Evolutionary conservation across 2,329 filamentous ascomycete species (phyloP), one percentile per base, ranked within the genome.

Genomic region (Coniochaeta prunicola): DNA sequence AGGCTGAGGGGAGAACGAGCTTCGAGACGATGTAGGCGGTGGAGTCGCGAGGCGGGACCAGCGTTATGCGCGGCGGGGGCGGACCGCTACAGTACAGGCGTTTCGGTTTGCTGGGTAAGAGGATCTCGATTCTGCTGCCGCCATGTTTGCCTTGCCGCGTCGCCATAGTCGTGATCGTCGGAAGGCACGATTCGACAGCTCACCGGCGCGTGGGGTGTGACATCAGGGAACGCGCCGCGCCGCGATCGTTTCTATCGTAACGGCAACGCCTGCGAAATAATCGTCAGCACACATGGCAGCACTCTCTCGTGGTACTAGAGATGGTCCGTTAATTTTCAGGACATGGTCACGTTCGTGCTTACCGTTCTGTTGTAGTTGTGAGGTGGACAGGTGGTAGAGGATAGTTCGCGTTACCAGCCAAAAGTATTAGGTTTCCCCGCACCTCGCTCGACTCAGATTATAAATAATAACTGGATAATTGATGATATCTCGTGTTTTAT

Each of bases 1-100:
- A 5, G 17, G 9, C 36, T 5, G 68, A 64, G 1, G 79, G 75
- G 0, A 81, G 70, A 8, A 84, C 70, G 33, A 81, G 73, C 63
- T 80, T 78, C 54, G 80, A 78, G 61, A 80, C 67, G 45, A 88
- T 87, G 64, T 79, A 83, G n/a, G 80, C 83, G 9, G 78, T 78
- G 48, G 77, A 76, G 63, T 85, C 79, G 65, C 76, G 69, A 1
- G 73, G 67, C 3, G 78, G 81, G 2, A 77, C 68, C 7, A 85
- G 69, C n/a, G 73, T 67, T 17, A 84, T 70, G 10, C 75, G 77
- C 3, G 75, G 75, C 1, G 80, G 68, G 0, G 76, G 72, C 0
- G 82, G 82, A 0, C 79, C 78, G 8, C 75, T 76, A 36, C 78
- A 77, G 3, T 75, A 75, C 1, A 72, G 67, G 64, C 83, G 83